These are phyloP conservation scores for Bacterosira constricta DNA, from an alignment of 108 stramenopile species.

Conservation along the genomic window DNA sequence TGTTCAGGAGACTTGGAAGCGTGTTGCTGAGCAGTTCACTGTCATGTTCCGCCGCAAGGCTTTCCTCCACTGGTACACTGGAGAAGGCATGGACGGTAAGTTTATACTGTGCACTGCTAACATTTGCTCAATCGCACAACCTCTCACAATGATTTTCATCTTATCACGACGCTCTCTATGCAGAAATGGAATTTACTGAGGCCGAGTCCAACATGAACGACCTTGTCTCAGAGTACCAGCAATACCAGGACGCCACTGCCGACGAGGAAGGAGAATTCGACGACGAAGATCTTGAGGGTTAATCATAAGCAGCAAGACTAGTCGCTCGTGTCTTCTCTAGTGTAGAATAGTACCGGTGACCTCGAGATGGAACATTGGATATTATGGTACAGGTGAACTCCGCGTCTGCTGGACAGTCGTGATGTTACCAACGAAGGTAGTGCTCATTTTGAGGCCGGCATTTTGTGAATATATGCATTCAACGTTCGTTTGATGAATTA, in stretches of 20 bases:
- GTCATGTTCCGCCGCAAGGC: conserved; percentile 90
- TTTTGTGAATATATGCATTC: too few relatives aligned
- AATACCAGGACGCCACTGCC: conserved; percentile 91
- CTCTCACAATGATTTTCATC: too few relatives aligned
- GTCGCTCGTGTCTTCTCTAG: background rate
- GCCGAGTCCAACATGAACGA: conserved; percentile 86
- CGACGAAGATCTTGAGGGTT: conserved; percentile 44
- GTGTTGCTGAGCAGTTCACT: conserved; percentile 82
- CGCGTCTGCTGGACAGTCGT: too few relatives aligned
- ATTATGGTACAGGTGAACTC: too few relatives aligned
- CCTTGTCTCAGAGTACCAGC: conserved; percentile 87
- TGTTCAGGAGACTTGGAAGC: conserved; percentile 80
- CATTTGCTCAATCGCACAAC: too few relatives aligned
- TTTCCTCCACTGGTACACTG: conserved; percentile 85
- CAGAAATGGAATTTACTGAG: conserved; percentile 84
- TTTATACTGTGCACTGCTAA: too few relatives aligned
- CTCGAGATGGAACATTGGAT: too few relatives aligned
- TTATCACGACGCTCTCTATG: background rate
- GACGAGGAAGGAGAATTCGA: conserved; percentile 67
- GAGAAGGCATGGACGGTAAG: conserved; percentile 68
- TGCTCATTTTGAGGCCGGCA: too few relatives aligned
- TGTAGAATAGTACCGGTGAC: too few relatives aligned
- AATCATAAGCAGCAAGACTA: background rate
- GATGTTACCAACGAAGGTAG: too few relatives aligned
- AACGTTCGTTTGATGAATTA: too few relatives aligned